These are phyloP conservation scores for Hansenula sp. DNA, from an alignment of 1,139 yeast genomes.

Conservation along the genomic window DNA sequence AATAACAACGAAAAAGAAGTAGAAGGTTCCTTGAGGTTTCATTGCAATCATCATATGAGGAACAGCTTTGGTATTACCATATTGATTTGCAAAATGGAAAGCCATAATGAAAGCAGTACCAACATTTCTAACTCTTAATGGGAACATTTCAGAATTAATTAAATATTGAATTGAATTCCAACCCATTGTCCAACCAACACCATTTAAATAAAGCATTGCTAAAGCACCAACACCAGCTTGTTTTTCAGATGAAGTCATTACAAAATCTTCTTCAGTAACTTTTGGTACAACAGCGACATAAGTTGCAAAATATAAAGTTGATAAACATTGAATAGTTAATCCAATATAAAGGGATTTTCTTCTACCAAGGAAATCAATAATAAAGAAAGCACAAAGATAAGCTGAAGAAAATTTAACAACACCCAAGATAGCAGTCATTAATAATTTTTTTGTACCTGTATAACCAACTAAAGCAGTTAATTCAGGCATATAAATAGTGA, in stretches of 20 bases:
- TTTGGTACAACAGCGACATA: slow-evolving; percentile 42
- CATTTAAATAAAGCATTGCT: slow-evolving; percentile 46
- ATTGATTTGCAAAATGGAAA: slow-evolving; percentile 55
- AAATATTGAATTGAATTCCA: slow-evolving; percentile 56
- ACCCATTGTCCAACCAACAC: slow-evolving; percentile 59
- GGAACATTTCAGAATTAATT: slow-evolving; percentile 54
- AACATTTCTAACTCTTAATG: slow-evolving; percentile 46
- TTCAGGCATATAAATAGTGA: slow-evolving; percentile 52
- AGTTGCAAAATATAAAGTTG: slow-evolving; percentile 34
- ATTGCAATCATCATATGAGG: slow-evolving; percentile 47
- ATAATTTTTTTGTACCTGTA: slow-evolving; percentile 34
- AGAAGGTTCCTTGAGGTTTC: slow-evolving; percentile 48
- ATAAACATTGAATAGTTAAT: slow-evolving; percentile 29
- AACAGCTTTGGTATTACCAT: slow-evolving; percentile 52
- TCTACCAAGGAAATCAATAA: slow-evolving; percentile 42
- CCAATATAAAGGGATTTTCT: slow-evolving; percentile 36
- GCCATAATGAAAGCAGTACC: slow-evolving; percentile 53
- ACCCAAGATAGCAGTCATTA: slow-evolving; percentile 52
- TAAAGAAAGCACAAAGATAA: slow-evolving; percentile 37
- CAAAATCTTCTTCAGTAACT: slow-evolving; percentile 29
- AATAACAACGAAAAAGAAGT: slow-evolving; percentile 44
- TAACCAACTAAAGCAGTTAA: slow-evolving; percentile 46
- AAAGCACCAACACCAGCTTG: slow-evolving; percentile 44
- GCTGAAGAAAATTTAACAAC: slow-evolving; percentile 40
- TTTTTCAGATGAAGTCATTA: slow-evolving; percentile 27